phyloP scores from a whole-genome alignment of 768 basidiomycete species.

The Tricholoma hemisulphureum region DNA sequence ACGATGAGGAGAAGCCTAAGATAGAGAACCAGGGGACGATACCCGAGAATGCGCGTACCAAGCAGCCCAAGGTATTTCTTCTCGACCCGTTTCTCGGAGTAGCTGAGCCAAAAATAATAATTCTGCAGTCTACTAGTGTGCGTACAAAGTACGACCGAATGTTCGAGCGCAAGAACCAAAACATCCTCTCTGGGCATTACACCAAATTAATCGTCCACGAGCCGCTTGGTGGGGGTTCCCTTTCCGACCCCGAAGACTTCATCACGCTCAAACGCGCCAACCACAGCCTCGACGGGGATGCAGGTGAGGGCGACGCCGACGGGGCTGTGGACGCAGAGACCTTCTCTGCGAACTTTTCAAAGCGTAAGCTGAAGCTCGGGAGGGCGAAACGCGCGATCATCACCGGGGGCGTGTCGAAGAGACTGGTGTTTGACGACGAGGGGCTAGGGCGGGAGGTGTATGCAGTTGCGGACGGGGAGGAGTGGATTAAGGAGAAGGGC shows the following conservation, averaged over 20 bases:
- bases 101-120: neutral
- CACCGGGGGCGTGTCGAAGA: constrained; percentile 62
- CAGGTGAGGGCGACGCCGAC: constrained; percentile 26
- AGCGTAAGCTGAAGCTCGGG: constrained; percentile 78
- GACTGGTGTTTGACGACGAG: constrained; percentile 88
- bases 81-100: neutral
- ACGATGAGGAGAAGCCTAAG: neutral
- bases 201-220: constrained; percentile 78
- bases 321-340: constrained; percentile 39
- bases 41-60: constrained; percentile 9
- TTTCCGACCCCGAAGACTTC: constrained; percentile 63
- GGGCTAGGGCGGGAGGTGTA: constrained; percentile 80
- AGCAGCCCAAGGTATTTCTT: constrained; percentile 41
- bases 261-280: constrained; percentile 91
- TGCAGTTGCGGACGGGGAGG: constrained; percentile 76
- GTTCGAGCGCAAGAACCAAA: constrained; percentile 96
- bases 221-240: constrained; percentile 32
- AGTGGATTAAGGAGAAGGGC: constrained; percentile 62
- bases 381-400: constrained; percentile 70
- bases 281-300: constrained; percentile 40
- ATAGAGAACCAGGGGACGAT: constrained; percentile 12
- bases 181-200: constrained; percentile 88
- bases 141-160: constrained; percentile 97
- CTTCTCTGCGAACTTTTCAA: constrained; percentile 61
- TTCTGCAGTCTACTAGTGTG: constrained; percentile 38